Evolutionary conservation across 129 eudicot species (phyloP).

Genomic region (Tagetes patula): DNA sequence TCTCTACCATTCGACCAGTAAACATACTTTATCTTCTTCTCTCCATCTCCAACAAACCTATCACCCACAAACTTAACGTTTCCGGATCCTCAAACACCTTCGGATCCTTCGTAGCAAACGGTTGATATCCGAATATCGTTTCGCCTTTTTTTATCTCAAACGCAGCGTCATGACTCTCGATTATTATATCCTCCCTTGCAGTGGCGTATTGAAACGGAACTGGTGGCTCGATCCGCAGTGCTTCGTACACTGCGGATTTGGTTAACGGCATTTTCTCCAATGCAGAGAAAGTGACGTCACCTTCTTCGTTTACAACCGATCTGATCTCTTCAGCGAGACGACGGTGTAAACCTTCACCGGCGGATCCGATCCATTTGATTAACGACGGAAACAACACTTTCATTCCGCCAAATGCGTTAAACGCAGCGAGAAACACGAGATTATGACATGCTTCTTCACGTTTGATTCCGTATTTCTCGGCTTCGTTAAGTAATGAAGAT

Average conservation of each 20-base stretch:
- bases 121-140: conserved; percentile 62
- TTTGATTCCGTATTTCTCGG: conserved; percentile 43
- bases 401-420: conserved; percentile 76
- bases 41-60: conserved; percentile 68
- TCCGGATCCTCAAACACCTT: conserved; percentile 54
- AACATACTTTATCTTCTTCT: conserved; percentile 50
- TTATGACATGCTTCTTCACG: conserved; percentile 75
- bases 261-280: conserved; percentile 47
- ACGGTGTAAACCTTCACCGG: conserved; percentile 48
- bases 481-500: conserved; percentile 40
- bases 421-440: conserved; percentile 49
- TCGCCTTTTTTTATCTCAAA: conserved; percentile 61
- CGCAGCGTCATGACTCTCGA: conserved; percentile 49
- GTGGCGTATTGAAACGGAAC: conserved; percentile 65
- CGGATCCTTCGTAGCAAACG: conserved; percentile 60
- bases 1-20: conserved; percentile 78
- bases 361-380: conserved; percentile 54
- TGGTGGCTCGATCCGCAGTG: conserved; percentile 60
- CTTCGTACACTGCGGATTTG: conserved; percentile 58
- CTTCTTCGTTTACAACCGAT: conserved; percentile 44
- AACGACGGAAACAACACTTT: conserved; percentile 51
- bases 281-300: conserved; percentile 43
- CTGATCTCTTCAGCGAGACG: conserved; percentile 53
- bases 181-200: conserved; percentile 49
- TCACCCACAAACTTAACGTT: conserved; percentile 47